Base-by-base conservation (phyloP, 768 basidiomycete species). In the Leccinum aurantiacum region DNA sequence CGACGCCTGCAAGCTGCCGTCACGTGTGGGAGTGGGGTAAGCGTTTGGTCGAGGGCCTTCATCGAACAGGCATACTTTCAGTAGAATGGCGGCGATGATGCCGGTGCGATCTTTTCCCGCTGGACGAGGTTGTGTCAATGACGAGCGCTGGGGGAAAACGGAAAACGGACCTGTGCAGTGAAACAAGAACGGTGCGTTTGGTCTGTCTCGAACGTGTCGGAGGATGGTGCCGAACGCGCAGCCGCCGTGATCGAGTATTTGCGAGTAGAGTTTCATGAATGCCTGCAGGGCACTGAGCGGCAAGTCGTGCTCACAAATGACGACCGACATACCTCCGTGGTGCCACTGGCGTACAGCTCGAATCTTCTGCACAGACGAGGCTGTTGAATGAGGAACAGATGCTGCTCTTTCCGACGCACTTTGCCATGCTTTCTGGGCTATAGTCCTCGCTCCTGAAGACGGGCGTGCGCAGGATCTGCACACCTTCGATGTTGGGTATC, bases 71-170 rank as follows among this genome's bases (percentile, higher is more conserved):
- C 73, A 31, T 68, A 91, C 90, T 73, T 86, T 85, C 25, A 93
- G 76, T 13, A 92, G 66, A 31, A 93, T 78, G 6, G 90, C 90
- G 14, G 89, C 88, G 38, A 88, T 73, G 24, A 93, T 75, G 15
- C 90, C 91, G 2, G 91, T 93, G 65, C 91, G 77, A 74, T 93
- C 91, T 71, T 93, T 93, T 3, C 91, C 91, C 27, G 90, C 91
- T 82, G 27, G 14, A 38, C 22, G 8, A 37, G 10, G 25, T 29
- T 13, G 4, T 35, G 48, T 68, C 27, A 56, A 31, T 24, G 33
- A 46, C 24, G 22, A 44, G 17, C 4, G 22, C 10, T 10, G 11
- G 3, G 31, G 4, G 31, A 13, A 2, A 33, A 27, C 6, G 17
- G 5, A 25, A 49, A 13, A 60, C 65, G n/a, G 31, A 81, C 81